Evolutionary conservation across 768 basidiomycete species (phyloP).

Genomic region (Imleria badia): DNA sequence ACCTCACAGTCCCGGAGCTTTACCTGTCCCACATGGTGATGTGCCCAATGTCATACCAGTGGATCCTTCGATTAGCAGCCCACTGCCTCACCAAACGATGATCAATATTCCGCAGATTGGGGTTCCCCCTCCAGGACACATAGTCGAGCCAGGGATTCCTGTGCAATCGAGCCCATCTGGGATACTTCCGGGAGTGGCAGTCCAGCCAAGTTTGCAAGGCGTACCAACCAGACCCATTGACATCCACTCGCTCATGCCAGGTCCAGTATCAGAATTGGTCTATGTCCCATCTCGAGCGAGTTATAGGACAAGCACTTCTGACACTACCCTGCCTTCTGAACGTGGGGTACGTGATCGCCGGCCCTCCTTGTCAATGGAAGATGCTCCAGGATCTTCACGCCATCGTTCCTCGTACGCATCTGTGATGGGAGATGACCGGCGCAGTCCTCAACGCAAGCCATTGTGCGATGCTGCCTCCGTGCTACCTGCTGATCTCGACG

Average conservation of each 20-base stretch:
- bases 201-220: conserved; percentile 1
- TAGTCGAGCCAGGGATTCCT: conserved; percentile 10
- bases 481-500: conserved; percentile 29
- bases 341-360: too few species aligned
- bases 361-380: not conserved
- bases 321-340: too few species aligned
- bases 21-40: too few species aligned
- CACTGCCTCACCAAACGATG: conserved; percentile 11
- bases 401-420: conserved; percentile 10
- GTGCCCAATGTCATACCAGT: conserved; percentile 20
- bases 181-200: not conserved
- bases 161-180: conserved; percentile 5
- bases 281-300: conserved; percentile 16
- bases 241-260: conserved; percentile 14
- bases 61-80: conserved; percentile 3
- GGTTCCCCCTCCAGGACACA: conserved; percentile 24
- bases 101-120: conserved; percentile 13
- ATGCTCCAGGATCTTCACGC: not conserved
- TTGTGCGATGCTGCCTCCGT: conserved; percentile 11
- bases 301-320: conserved; percentile 13
- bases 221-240: conserved; percentile 6
- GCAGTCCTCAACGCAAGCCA: too few species aligned
- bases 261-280: not conserved
- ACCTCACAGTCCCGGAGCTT: too few species aligned
- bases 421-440: not conserved